Evolutionary conservation across 75 land plant genomes (phyloP).

Genomic region (Chamaecyparis obtusa): DNA sequence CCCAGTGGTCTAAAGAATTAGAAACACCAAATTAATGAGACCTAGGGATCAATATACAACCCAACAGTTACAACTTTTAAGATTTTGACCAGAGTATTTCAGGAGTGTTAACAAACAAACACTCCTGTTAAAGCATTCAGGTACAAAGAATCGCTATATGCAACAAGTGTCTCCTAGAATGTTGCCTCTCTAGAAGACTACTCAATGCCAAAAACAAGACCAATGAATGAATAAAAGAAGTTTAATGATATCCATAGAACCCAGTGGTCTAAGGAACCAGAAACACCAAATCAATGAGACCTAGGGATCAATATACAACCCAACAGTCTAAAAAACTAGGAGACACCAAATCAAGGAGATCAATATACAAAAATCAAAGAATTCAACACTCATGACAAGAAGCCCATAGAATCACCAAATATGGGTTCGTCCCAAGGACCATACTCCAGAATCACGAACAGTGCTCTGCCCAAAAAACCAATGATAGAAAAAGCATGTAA

Average conservation of each 20-base stretch:
- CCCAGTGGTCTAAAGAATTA: too few species aligned
- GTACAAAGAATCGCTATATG: not conserved
- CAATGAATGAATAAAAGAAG: too few species aligned
- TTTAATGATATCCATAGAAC: too few species aligned
- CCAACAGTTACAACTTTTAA: not conserved
- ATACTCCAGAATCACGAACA: constrained; percentile 48
- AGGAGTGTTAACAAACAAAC: too few species aligned
- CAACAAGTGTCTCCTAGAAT: not conserved
- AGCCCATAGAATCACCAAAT: constrained; percentile 35
- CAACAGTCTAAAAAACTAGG: too few species aligned
- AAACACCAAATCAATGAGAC: too few species aligned
- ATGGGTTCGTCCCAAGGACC: constrained; percentile 54
- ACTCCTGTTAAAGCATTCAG: not conserved
- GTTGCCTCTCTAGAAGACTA: not conserved
- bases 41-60: too few species aligned
- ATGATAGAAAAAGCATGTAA: not conserved
- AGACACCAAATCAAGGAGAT: too few species aligned
- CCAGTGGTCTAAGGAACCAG: too few species aligned
- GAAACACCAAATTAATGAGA: too few species aligned
- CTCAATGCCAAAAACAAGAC: not conserved
- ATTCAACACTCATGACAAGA: not conserved
- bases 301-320: too few species aligned
- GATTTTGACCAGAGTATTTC: not conserved
- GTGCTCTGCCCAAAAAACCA: constrained; percentile 36
- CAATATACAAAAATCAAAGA: not conserved